Percentiles rank a stretch among this genome's conserved stretches.
phyloP scores from a whole-genome alignment of 495 filamentous ascomycete genomes.

The Xanthoparmelia taractica region DNA sequence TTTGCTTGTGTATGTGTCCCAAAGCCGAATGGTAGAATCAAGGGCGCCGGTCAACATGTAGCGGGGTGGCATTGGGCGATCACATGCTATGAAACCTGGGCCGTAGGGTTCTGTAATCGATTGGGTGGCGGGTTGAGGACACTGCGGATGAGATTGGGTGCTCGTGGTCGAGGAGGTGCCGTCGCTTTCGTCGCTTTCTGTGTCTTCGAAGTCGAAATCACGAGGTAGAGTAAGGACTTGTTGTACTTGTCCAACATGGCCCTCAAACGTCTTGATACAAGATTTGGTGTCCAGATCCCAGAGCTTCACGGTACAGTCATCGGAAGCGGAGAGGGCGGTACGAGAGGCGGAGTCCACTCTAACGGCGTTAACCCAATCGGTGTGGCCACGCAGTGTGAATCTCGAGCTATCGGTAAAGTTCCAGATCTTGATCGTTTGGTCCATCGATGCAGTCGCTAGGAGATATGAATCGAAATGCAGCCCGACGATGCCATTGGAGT shows the following conservation, averaged over 20 bases:
- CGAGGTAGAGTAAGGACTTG: slow-evolving; percentile 73
- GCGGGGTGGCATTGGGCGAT: slow-evolving; percentile 63
- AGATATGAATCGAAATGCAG: slow-evolving; percentile 78
- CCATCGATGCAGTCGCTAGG: slow-evolving; percentile 79
- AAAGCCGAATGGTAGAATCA: slow-evolving; percentile 85
- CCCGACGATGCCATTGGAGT: slow-evolving; percentile 71
- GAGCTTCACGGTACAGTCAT: slow-evolving; percentile 85
- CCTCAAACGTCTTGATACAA: slow-evolving; percentile 74
- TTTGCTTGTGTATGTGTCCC: slow-evolving; percentile 75
- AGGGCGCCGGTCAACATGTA: slow-evolving; percentile 91
- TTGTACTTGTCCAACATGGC: slow-evolving; percentile 94
- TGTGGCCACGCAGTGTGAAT: slow-evolving; percentile 72
- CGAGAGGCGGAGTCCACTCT: slow-evolving; percentile 71
- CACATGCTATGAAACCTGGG: slow-evolving; percentile 44
- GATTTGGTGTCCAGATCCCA: slow-evolving; percentile 81
- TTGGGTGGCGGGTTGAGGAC: slow-evolving; percentile 31
- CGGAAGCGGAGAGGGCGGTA: slow-evolving; percentile 85
- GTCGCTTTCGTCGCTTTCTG: slow-evolving; percentile 51
- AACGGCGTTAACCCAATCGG: slow-evolving; percentile 91
- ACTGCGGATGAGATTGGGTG: slow-evolving; percentile 18
- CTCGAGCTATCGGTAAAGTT: slow-evolving; percentile 79
- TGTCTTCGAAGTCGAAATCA: slow-evolving; percentile 80
- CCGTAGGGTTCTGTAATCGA: slow-evolving; percentile 45
- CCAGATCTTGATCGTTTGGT: slow-evolving; percentile 87
- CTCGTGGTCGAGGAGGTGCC: slow-evolving; percentile 30